phyloP scores from a whole-genome alignment of 768 basidiomycete species.

The Tulasnella calospora region DNA sequence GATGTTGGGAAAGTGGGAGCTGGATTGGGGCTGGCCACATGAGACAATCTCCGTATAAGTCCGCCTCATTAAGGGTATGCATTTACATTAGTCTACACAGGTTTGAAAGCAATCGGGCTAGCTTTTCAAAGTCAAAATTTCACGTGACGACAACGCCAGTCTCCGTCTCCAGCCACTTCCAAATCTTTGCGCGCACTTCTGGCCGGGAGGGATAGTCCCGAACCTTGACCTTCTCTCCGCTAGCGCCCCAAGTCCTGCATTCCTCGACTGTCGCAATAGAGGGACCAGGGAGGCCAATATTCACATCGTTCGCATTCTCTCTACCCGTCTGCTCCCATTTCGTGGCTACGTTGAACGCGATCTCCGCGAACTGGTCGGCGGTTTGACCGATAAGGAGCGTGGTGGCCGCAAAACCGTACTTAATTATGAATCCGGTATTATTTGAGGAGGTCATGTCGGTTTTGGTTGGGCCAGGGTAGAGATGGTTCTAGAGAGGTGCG shows the following conservation, averaged over 20 bases:
- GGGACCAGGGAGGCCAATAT: not conserved
- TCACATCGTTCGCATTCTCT: not conserved
- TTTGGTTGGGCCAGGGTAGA: constrained; percentile 11
- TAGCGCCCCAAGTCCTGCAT: constrained; percentile 15
- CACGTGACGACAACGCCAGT: not conserved
- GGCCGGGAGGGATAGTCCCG: constrained; percentile 11
- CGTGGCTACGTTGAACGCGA: constrained; percentile 16
- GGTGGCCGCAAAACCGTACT: not conserved
- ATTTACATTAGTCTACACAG: no score
- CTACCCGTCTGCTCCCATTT: not conserved
- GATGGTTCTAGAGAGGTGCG: constrained; percentile 15
- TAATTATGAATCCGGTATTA: constrained; percentile 3
- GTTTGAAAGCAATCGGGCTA: no score
- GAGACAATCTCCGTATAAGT: not conserved
- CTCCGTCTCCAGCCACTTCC: constrained; percentile 8
- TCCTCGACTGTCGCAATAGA: not conserved
- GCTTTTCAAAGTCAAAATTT: not conserved
- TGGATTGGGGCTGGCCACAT: not conserved
- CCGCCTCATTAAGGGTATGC: not conserved
- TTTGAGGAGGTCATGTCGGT: constrained; percentile 7
- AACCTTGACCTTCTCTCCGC: not conserved
- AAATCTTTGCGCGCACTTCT: constrained; percentile 16
- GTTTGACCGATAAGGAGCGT: constrained; percentile 6
- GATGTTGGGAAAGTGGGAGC: not conserved
- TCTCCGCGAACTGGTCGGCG: constrained; percentile 23